A percentile compares a stretch with the other conserved stretches of the same genome.
These are phyloP conservation scores for Auriscalpium vulgare DNA, from an alignment of 768 basidiomycete genomes.

Conservation along the genomic window DNA sequence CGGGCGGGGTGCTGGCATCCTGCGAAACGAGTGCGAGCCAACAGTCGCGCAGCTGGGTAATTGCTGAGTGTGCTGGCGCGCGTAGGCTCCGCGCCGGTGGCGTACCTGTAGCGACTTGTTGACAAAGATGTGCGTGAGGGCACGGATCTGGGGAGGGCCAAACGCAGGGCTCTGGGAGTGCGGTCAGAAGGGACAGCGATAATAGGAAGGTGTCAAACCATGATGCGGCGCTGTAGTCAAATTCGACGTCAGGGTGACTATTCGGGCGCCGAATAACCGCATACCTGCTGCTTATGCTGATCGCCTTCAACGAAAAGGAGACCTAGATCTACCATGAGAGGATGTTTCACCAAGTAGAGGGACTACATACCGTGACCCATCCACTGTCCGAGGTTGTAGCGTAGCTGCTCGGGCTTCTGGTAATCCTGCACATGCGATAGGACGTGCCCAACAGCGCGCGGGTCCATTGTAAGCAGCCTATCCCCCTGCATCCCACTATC, in stretches of 20 bases:
- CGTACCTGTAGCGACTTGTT: neutral
- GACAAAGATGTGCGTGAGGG: constrained; percentile 1
- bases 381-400: neutral
- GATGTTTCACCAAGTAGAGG: neutral
- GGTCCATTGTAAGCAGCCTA: neutral
- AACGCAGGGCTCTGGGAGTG: constrained; percentile 1
- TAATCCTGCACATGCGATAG: neutral
- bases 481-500: neutral
- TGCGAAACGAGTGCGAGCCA: constrained; percentile 12
- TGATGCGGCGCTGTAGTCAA: neutral
- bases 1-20: neutral
- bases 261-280: neutral
- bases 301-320: constrained; percentile 1
- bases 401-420: neutral
- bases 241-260: neutral
- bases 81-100: neutral
- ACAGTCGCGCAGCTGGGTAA: constrained; percentile 21
- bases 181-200: neutral
- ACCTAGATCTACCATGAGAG: neutral
- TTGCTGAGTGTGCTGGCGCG: neutral
- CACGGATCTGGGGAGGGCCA: constrained; percentile 1
- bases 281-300: constrained; percentile 4
- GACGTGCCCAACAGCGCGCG: neutral
- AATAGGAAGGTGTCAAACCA: neutral
- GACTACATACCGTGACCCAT: constrained; percentile 1